A percentile compares a stretch with the other conserved stretches of the same genome.
These are phyloP conservation scores for Albatrellus ellisii DNA, from an alignment of 768 basidiomycete genomes.

Conservation along the genomic window DNA sequence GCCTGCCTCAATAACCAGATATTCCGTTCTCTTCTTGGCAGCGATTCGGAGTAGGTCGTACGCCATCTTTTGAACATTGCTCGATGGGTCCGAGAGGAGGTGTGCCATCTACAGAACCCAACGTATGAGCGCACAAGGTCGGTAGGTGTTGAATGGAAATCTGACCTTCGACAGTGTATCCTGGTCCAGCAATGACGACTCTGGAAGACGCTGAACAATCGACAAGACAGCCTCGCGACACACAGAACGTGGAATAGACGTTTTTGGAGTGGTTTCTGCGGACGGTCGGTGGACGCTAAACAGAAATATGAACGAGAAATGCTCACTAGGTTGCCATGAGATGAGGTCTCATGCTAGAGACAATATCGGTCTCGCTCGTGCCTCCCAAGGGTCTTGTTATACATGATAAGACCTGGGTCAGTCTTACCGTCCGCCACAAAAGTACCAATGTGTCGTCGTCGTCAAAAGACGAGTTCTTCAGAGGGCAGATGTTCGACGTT, in stretches of 20 bases:
- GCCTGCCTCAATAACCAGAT: conserved; percentile 78
- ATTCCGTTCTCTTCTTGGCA: conserved; percentile 62
- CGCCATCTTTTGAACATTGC: conserved; percentile 61
- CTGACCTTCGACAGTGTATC: conserved; percentile 52
- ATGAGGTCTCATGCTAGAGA: conserved; percentile 50
- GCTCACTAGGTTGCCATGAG: conserved; percentile 38
- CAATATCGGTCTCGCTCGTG: conserved; percentile 37
- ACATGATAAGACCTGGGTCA: conserved; percentile 48
- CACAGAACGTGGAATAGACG: conserved; percentile 45
- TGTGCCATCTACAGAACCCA: conserved; percentile 53
- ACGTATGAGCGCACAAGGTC: conserved; percentile 1
- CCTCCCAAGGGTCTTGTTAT: conserved; percentile 77
- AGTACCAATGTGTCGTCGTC: conserved; percentile 46
- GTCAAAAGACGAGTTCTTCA: conserved; percentile 43
- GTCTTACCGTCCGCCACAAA: conserved; percentile 54
- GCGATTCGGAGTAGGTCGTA: conserved; percentile 62
- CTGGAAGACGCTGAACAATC: conserved; percentile 54
- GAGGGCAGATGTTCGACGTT: neutral
- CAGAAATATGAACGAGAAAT: neutral
- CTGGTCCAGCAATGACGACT: conserved; percentile 45
- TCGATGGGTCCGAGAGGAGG: conserved; percentile 51
- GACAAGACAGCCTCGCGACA: conserved; percentile 59
- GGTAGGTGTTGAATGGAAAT: neutral
- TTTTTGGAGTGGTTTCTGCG: conserved; percentile 1
- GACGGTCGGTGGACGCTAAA: neutral